phyloP scores from a whole-genome alignment of 345 rosid species.

The Rhodamnia argentea region DNA sequence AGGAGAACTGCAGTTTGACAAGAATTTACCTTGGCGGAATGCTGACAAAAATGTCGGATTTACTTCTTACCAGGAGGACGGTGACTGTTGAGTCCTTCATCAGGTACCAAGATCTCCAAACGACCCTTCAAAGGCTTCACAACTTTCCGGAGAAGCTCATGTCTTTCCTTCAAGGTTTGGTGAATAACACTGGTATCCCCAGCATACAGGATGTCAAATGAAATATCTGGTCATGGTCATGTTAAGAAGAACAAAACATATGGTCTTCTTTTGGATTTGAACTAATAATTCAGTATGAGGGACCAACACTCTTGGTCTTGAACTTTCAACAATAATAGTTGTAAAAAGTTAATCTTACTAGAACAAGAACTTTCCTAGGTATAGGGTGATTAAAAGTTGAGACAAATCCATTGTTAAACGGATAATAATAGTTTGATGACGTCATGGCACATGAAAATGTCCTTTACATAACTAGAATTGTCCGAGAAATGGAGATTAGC shows the following conservation, averaged over 20 bases:
- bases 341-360: not conserved
- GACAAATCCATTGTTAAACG: not conserved
- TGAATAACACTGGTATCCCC: constrained; percentile 96
- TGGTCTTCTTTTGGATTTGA: not conserved
- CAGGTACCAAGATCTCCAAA: constrained; percentile 76
- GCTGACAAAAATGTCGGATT: not conserved
- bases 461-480: not conserved
- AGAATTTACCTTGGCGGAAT: not conserved
- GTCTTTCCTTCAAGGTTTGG: constrained; percentile 87
- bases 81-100: constrained; percentile 58
- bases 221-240: constrained; percentile 52
- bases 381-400: not conserved
- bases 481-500: not conserved
- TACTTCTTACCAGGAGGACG: constrained; percentile 37
- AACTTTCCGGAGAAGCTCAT: constrained; percentile 58
- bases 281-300: not conserved
- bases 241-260: constrained; percentile 31
- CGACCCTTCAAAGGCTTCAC: constrained; percentile 80
- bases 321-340: not conserved
- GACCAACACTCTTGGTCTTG: not conserved
- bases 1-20: not conserved
- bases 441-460: not conserved
- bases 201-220: constrained; percentile 87
- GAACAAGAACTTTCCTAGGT: not conserved
- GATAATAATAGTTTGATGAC: not conserved